Evolutionary conservation across 148 eudicot genomes (phyloP).

Genomic region (Euryodendron excelsum): DNA sequence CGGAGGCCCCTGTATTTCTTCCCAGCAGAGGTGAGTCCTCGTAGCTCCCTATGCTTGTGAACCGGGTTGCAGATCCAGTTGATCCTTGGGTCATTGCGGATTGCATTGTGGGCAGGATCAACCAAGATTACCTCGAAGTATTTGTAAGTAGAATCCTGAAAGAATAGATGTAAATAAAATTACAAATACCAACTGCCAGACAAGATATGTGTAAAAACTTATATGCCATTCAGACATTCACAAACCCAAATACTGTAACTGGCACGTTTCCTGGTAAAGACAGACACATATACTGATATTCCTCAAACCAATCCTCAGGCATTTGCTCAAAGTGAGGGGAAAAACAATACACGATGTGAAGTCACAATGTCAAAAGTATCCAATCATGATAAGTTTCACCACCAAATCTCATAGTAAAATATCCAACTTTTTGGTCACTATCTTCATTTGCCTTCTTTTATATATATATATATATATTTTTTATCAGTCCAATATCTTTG

Average conservation of each 20-base stretch:
- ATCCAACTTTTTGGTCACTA: neutral
- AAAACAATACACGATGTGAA: neutral
- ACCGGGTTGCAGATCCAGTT: constrained; percentile 60
- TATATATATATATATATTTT: neutral
- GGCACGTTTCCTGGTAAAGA: neutral
- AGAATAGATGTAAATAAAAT: neutral
- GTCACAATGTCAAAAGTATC: neutral
- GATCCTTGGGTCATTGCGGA: constrained; percentile 53
- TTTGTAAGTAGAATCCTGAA: constrained; percentile 54
- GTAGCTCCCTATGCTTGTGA: constrained; percentile 55
- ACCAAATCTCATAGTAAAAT: neutral
- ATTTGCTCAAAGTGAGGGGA: too few species aligned
- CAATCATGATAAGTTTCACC: neutral
- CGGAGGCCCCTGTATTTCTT: constrained; percentile 52
- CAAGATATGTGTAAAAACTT: neutral
- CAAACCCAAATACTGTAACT: too few species aligned
- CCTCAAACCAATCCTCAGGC: neutral
- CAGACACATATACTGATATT: neutral
- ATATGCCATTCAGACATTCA: neutral
- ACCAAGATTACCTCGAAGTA: constrained; percentile 51
- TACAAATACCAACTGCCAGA: neutral
- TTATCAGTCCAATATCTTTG: neutral
- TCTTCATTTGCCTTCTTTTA: neutral
- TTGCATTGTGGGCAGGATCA: constrained; percentile 45
- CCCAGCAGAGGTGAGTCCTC: constrained; percentile 55